Evolutionary conservation across 78 protist genomes (phyloP), one percentile per base, ranked within the genome.

Genomic region (Dictyostelium capitatum): DNA sequence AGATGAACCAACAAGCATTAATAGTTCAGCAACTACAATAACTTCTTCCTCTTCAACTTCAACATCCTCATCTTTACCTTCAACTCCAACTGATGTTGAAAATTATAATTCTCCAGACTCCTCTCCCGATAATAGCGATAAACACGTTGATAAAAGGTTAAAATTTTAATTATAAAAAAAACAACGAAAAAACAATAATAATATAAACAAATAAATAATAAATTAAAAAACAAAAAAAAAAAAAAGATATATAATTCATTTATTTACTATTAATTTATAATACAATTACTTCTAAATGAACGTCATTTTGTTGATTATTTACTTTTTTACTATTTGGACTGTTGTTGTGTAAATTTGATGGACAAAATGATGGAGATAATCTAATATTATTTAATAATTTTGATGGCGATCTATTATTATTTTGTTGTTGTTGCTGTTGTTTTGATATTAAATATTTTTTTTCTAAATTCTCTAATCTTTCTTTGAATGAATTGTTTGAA

Each of bases 381-480:
- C 72, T 62, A 25, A 62, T 62, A 62, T 62, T 62, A 25, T 62
- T 62, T 62, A 62, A 62, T 62, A 62, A 62, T 62, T 62, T 62
- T 25, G 72, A 62, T 3, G 72, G 72, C 9, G 72, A 62, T 56
- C 65, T 56, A 62, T 62, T 62, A 11, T 28, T 8, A 37, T 70
- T 25, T 70, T 70, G 56, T 72, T 41, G 14, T 72, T 32, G 43
- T 41, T 70, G 53, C 14, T 14, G 47, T 23, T 41, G 28, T 41
- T 50, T 12, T 25, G 25, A 9, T 53, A 8, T 28, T 7, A 77
- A 53, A 2, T 53, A 30, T 32, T 23, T 53, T 28, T 77, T 77
- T 79, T 79, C 84, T 41, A 79, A 59, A 30, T 6, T 43, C 2
- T 79, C 73, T 8, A 57, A n/a, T 62, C 78, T 85, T 28, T 85